Evolutionary conservation across 257 asterid species (phyloP).

Genomic region (Marsdenia floribunda): DNA sequence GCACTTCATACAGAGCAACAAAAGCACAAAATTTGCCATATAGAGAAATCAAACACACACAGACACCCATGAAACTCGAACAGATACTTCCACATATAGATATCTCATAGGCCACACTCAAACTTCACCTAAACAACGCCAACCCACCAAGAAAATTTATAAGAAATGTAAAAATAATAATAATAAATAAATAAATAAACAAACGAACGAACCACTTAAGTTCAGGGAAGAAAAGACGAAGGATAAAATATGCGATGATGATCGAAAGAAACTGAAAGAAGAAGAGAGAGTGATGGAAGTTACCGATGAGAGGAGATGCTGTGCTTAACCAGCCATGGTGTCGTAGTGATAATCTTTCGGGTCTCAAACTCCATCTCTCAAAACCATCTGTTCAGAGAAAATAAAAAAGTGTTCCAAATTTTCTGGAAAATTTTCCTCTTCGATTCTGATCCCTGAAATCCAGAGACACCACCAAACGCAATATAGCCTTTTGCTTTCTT

Average conservation of each 20-base stretch:
- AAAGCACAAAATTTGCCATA: constrained; percentile 7
- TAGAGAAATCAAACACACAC: neutral
- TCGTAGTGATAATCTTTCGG: constrained; percentile 20
- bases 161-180: too few species aligned
- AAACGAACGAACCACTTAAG: neutral
- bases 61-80: neutral
- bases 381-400: constrained; percentile 7
- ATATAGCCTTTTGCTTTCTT: neutral
- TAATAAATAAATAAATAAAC: neutral
- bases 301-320: constrained; percentile 22
- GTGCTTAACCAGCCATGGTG: constrained; percentile 11
- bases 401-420: neutral
- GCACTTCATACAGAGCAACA: constrained; percentile 8
- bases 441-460: constrained; percentile 9
- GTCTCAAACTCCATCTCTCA: constrained; percentile 19
- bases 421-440: neutral
- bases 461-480: neutral
- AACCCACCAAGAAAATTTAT: too few species aligned
- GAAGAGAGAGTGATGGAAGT: constrained; percentile 4
- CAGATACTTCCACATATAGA: constrained; percentile 9
- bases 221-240: neutral
- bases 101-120: neutral
- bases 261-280: neutral
- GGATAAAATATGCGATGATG: constrained; percentile 5
- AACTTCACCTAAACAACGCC: neutral